Base-by-base conservation (phyloP, 1,284 basidiomycete genomes). In the Trichosporon coremiiforme region DNA sequence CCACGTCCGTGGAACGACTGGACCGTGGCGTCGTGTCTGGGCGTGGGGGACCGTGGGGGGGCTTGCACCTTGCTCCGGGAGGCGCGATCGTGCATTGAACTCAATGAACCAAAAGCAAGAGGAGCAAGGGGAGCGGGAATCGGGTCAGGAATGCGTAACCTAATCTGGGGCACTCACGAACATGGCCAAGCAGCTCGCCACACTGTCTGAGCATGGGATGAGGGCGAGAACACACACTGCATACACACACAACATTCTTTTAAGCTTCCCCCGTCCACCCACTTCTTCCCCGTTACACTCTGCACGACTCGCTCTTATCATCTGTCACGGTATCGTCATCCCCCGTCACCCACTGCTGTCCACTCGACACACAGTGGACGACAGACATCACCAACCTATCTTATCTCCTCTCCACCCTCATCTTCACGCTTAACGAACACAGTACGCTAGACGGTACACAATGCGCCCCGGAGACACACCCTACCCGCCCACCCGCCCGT, bases 401-500 rank as follows among this genome's bases (percentile, higher is more conserved):
- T 45, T 13, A 45, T 45, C 41, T 38, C 35, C 41, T 45, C 41
- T 45, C 13, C 41, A 45, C 15, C 6, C 36, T 38, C 36, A 13
- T 13, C 36, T 38, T 10, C 13, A 38, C 36, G 9, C 36, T 38
- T 3, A 38, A 38, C 36, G 36, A 38, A 29, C 53, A 5, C 13
- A 25, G 8, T 13, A 6, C 53, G 36, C 36, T 1, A 2, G 13
- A 29, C 22, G 20, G 25, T 8, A 57, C 57, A 33, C 33, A 2
- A 62, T 62, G 57, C 57, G 57, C 17, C 57, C 57, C 2, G 57
- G 57, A 62, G 57, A 62, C 57, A 62, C 57, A 15, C 57, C 57
- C 17, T 62, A 62, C 10, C 57, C 57, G 4, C 57, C 57, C 9
- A 62, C 57, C 4, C 29, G 57, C 7, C 57, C 57, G 29, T 62